Conservation (phyloP, 345 rosid species). For the Lepidium sativum region DNA sequence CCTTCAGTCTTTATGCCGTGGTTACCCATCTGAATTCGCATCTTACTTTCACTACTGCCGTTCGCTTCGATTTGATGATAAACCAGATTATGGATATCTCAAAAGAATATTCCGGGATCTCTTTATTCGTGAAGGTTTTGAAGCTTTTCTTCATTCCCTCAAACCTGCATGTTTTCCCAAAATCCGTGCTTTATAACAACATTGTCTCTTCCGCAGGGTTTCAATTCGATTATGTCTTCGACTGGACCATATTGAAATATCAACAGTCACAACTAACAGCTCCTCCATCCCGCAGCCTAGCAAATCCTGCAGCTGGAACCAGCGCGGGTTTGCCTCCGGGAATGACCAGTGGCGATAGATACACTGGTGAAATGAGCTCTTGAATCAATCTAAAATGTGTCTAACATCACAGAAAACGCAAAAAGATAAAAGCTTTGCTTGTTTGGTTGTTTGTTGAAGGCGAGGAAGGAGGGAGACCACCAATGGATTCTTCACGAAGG, state of each 20-base stretch:
- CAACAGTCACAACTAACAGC: conserved; percentile 88
- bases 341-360: conserved; percentile 46
- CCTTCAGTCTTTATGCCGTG: conserved; percentile 75
- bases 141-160: background rate
- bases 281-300: conserved; percentile 58
- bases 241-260: conserved; percentile 96
- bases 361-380: conserved; percentile 38
- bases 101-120: conserved; percentile 93
- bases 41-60: conserved; percentile 97
- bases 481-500: conserved; percentile 63
- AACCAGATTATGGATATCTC: conserved; percentile 90
- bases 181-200: background rate
- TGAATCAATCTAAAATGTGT: background rate
- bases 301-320: conserved; percentile 52
- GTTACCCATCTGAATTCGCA: conserved; percentile 97
- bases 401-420: background rate
- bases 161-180: background rate
- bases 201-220: conserved; percentile 48
- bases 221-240: conserved; percentile 93
- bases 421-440: background rate
- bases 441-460: conserved; percentile 32
- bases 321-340: conserved; percentile 61
- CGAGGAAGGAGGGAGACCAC: conserved; percentile 44
- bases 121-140: conserved; percentile 83
- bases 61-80: conserved; percentile 84